Evolutionary conservation across 2,329 filamentous ascomycete species (phyloP).

Genomic region (Xylariales sp.): DNA sequence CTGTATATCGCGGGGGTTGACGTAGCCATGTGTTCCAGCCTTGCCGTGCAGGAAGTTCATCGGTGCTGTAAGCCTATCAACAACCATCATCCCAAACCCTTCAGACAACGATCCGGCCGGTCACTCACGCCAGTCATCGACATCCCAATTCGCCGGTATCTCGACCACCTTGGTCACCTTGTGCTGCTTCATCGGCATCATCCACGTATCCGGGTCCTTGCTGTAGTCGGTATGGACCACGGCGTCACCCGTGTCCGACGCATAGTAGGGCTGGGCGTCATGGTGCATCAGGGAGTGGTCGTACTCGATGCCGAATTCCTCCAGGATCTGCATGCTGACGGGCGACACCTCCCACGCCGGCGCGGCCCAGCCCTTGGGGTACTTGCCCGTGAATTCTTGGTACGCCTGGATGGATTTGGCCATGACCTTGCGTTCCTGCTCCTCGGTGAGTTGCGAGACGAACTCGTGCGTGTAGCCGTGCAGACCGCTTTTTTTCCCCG

Average conservation of each 20-base stretch:
- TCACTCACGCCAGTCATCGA: slow-evolving; percentile 46
- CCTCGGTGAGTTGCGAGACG: slow-evolving; percentile 12
- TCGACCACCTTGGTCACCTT: slow-evolving; percentile 32
- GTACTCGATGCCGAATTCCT: slow-evolving; percentile 37
- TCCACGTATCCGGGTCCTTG: slow-evolving; percentile 16
- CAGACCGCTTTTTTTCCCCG: too few relatives aligned
- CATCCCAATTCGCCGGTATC: slow-evolving; percentile 41
- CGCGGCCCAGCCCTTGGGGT: slow-evolving; percentile 37
- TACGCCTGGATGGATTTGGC: slow-evolving; percentile 16
- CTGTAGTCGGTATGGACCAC: slow-evolving; percentile 14
- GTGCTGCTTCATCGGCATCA: slow-evolving; percentile 15
- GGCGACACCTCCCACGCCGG: slow-evolving; percentile 35
- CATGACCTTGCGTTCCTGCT: slow-evolving; percentile 15
- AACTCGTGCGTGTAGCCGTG: slow-evolving; percentile 19
- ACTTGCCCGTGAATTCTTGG: slow-evolving; percentile 30
- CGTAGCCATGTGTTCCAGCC: slow-evolving; percentile 29
- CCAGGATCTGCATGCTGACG: slow-evolving; percentile 33
- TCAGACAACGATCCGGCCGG: too few relatives aligned
- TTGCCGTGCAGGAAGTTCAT: slow-evolving; percentile 1
- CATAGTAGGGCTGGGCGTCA: slow-evolving; percentile 36
- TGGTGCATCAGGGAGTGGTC: slow-evolving; percentile 46
- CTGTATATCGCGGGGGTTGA: slow-evolving; percentile 36
- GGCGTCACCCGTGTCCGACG: slow-evolving; percentile 16
- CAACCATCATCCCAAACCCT: too few relatives aligned
- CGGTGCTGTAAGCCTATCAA: too few relatives aligned